Base-by-base conservation (phyloP, 371 early-diverging fungal species). In the Massospora cicadina region DNA sequence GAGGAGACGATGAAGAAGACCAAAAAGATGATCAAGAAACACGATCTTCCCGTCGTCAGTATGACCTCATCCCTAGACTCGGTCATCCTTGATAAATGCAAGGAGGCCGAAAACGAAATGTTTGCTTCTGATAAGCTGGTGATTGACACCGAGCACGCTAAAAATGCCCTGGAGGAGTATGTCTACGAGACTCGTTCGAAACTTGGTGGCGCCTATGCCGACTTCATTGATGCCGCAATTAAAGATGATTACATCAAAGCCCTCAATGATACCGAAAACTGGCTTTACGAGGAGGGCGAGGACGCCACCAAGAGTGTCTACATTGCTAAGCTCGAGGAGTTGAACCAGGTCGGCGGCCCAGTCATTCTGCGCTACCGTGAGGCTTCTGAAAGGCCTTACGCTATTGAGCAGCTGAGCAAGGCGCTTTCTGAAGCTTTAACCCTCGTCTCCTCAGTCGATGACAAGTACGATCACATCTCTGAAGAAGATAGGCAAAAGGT, bases 261-360 rank as follows among this genome's bases (percentile, higher is more conserved):
- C 33, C 78, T 95, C 65, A 85, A 79, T 69, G 84, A 76, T 28
- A 84, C 85, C 65, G 98, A 96, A 80, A 89, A 93, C 72, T 98
- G 98, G 98, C 82, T 98, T 68, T 98, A 98, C 78, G 89, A 85
- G 63, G 96, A 95, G 68, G 98, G 95, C 59, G 94, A 93, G 70
- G 91, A 90, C 68, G 84, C 88, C 53, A 80, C 90, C 72, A 91
- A 92, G 80, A 84, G 84, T 32, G 88, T 87, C 56, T 97, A 93
- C 71, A 73, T 78, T 31, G 83, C 82, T 71, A 94, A 92, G 78
- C 78, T 97, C 53, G 77, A 74, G 0, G 81, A 76, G 27, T 85
- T 97, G 69, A 86, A 85, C 81, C 82, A 80, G 67, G 76, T 81
- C 60, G 94, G 95, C 58, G 84, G 81, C 66, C 93, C 94, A 29